phyloP scores from a whole-genome alignment of 192 early-diverging fungal genomes.

The Podila horticola region DNA sequence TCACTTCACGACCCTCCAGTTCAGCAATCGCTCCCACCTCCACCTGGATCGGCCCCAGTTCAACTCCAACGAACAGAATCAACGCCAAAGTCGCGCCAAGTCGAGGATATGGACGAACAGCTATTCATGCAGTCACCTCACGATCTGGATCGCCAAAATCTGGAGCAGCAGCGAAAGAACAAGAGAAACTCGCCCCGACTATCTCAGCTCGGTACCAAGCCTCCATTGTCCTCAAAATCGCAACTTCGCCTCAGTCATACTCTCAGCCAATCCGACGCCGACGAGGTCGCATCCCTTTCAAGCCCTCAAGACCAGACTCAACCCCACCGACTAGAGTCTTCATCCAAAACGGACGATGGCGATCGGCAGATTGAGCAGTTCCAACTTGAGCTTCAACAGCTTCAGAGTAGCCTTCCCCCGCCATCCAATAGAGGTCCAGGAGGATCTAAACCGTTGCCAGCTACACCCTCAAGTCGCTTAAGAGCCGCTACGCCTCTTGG shows the following conservation, averaged over 20 bases:
- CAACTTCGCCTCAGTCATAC: constrained; percentile 25
- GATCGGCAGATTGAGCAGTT: constrained; percentile 24
- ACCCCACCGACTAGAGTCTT: neutral
- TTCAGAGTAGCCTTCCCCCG: no score
- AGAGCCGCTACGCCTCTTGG: constrained; percentile 18
- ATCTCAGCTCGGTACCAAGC: constrained; percentile 9
- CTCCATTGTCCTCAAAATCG: constrained; percentile 25
- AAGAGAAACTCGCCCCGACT: constrained; percentile 15
- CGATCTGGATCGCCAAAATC: constrained; percentile 6
- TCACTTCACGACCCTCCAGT: no score
- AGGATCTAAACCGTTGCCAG: neutral
- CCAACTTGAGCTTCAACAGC: constrained; percentile 13
- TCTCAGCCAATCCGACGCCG: constrained; percentile 18
- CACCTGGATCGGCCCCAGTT: no score
- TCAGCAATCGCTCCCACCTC: no score
- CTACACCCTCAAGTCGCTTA: constrained; percentile 6
- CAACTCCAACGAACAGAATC: neutral
- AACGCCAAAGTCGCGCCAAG: neutral
- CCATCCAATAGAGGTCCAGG: no score
- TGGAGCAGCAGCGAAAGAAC: constrained; percentile 25
- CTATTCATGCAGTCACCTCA: neutral
- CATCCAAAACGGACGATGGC: constrained; percentile 1
- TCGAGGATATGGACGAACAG: constrained; percentile 15
- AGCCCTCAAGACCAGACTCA: neutral
- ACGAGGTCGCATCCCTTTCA: constrained; percentile 1